Percentiles rank a stretch among this genome's conserved stretches.
Conservation (phyloP, 768 basidiomycete species). For the Gymnopilus junonius region DNA sequence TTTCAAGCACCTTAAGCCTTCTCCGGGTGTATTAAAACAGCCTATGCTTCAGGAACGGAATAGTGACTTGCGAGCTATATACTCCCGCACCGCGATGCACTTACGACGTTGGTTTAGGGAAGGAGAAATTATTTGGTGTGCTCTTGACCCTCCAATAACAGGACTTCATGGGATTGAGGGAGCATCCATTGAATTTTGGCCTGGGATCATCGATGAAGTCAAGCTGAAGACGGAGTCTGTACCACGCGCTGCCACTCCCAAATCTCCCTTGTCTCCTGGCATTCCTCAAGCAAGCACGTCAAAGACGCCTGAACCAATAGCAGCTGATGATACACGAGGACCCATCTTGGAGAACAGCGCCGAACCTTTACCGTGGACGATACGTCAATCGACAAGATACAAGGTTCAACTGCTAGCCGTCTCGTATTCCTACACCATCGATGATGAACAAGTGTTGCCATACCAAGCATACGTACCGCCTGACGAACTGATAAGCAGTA, state of each 20-base stretch:
- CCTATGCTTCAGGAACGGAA: conserved; percentile 65
- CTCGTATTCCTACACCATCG: conserved; percentile 47
- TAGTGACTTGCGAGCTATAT: conserved; percentile 64
- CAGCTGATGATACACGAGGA: conserved; percentile 24
- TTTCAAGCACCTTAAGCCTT: conserved; percentile 30
- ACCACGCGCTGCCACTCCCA: conserved; percentile 23
- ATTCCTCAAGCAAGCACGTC: conserved; percentile 14
- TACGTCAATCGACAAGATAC: conserved; percentile 66
- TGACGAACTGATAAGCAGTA: conserved; percentile 51
- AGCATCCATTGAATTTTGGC: conserved; percentile 71
- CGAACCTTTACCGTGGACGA: conserved; percentile 50
- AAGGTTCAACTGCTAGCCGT: conserved; percentile 71
- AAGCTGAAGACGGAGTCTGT: conserved; percentile 51
- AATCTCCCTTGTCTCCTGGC: background rate
- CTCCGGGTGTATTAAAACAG: conserved; percentile 42
- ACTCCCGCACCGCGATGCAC: conserved; percentile 45
- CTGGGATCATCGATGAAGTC: conserved; percentile 65
- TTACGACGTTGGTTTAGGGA: conserved; percentile 66
- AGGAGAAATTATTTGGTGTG: conserved; percentile 76
- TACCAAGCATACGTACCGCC: conserved; percentile 72
- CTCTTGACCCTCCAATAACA: conserved; percentile 53
- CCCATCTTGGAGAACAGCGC: conserved; percentile 26
- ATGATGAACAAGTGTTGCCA: conserved; percentile 68
- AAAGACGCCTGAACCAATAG: conserved; percentile 7
- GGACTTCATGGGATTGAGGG: conserved; percentile 38